Evolutionary conservation across 257 asterid species (phyloP), one percentile per base, ranked within the genome.

Genomic region (Knoxia roxburghii): DNA sequence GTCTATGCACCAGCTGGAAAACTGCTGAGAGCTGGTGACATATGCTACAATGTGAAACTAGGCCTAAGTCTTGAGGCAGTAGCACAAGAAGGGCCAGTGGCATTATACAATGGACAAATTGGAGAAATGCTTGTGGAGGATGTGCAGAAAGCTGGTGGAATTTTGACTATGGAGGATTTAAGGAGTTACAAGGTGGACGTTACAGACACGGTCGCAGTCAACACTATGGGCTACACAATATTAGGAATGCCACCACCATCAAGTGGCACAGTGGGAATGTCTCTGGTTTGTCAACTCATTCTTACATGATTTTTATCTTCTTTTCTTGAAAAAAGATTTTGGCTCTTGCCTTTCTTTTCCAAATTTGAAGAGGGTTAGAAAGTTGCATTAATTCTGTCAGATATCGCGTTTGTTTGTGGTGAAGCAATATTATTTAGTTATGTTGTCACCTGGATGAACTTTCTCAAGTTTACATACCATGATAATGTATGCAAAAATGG

Each of bases 181-280:
- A 86, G 87, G 81, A 81, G 74, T 63, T 93, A 90, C 29, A 50
- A 43, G 46, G 99, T 86, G 17, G 75, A 67, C 53, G 85, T 81
- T 39, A 79, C 84, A 0, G 77, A 78, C 51, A 91, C 95, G 6
- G 74, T 88, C 32, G 67, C 82, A 12, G 82, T 90, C 7, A 77
- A 85, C 23, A 81, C 79, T 17, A 78, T 86, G 94, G 99, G 97
- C 10, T 88, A 83, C 75, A 74, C 82, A 40, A 88, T 93, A 65
- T 68, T 89, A 23, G 97, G 98, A 33, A 88, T 90, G 98, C 96
- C 97, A 29, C 97, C 96, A 40, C 99, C 99, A 12, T 90, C 97
- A 14, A 85, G 92, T 73, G 99, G 99, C 74, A 85, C 93, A 0
- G 73, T 90, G 0, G 99, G 95, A 15, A 77, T 93, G 57, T 78